Evolutionary conservation across 164 flowering plant genomes (phyloP), one percentile per base, ranked within the genome.

Genomic region (Taxillus chinensis): DNA sequence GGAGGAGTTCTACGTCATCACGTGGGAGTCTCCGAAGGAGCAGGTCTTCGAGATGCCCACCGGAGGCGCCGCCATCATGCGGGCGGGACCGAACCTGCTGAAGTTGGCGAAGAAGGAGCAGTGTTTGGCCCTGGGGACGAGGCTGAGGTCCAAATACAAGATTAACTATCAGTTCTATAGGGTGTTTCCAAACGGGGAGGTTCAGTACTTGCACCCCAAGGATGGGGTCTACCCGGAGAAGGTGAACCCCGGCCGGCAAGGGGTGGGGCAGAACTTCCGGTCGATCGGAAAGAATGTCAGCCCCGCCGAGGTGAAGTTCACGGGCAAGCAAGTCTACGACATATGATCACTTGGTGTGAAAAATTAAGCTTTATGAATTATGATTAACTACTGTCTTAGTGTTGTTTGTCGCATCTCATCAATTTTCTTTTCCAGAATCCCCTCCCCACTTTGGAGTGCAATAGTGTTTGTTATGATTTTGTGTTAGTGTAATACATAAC

Each of bases 151-250:
- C 12, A 93, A 93, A 79, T 93, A 93, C 89, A 90, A 93, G 89
- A 93, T 93, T 63, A 86, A 86, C 66, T 93, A 93, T 78, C 98
- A 93, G 65, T 93, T 93, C 68, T 93, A 93, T 76, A 78, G 98
- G 83, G 98, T 90, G 7, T 90, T 93, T 74, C 98, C 97, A 9
- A 93, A 85, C 67, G 98, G 98, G 3, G 97, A 93, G 73, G 98
- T 93, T 16, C 98, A 93, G 45, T 93, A 90, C 60, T 74, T 93
- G 67, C 98, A 93, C 76, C 98, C 98, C 0, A 93, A 93, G 65
- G 98, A 93, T 71, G 98, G 98, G 3, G 97, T 93, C n/a, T 93
- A 93, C 79, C 98, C 96, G 0, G 98, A 93, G 83, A 93, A 93
- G 85, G 98, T 88, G 62, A 93, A 93, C 77, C 77, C 89, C 0